These are phyloP conservation scores for Penicillium turbatum DNA, from an alignment of 495 filamentous ascomycete species.

Conservation along the genomic window DNA sequence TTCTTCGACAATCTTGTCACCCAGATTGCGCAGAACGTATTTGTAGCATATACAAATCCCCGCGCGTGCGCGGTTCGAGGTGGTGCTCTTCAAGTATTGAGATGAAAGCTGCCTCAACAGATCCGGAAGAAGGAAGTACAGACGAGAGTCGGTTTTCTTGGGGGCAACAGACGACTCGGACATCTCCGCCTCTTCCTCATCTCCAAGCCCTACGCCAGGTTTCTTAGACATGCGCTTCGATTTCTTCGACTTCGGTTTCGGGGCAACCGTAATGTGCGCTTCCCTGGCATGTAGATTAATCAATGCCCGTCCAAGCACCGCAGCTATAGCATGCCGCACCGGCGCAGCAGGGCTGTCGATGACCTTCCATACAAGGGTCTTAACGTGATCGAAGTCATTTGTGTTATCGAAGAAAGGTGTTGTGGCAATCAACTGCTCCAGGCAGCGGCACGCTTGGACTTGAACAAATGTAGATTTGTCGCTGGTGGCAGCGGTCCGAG, in stretches of 20 bases:
- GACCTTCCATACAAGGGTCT: slow-evolving; percentile 72
- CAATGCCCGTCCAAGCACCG: slow-evolving; percentile 71
- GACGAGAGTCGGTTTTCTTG: slow-evolving; percentile 61
- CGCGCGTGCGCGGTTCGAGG: slow-evolving; percentile 73
- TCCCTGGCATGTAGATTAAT: slow-evolving; percentile 75
- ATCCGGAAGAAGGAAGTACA: slow-evolving; percentile 72
- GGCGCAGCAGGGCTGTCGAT: slow-evolving; percentile 71
- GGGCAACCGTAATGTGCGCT: slow-evolving; percentile 48
- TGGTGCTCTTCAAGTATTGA: slow-evolving; percentile 77
- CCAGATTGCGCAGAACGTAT: slow-evolving; percentile 67
- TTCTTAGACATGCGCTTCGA: slow-evolving; percentile 69
- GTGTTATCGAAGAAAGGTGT: slow-evolving; percentile 83
- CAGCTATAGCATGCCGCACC: slow-evolving; percentile 82
- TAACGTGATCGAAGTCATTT: slow-evolving; percentile 86
- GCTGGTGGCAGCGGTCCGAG: slow-evolving; percentile 65
- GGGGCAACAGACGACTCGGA: slow-evolving; percentile 59
- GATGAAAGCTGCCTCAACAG: slow-evolving; percentile 75
- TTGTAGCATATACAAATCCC: slow-evolving; percentile 86
- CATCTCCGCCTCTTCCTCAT: slow-evolving; percentile 69
- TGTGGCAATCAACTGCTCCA: slow-evolving; percentile 64
- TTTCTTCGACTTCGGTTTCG: slow-evolving; percentile 68
- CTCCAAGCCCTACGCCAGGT: slow-evolving; percentile 57
- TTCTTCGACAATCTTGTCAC: slow-evolving; percentile 69
- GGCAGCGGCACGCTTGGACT: slow-evolving; percentile 71
- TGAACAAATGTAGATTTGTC: slow-evolving; percentile 85